A percentile compares a stretch with the other conserved stretches of the same genome.
Conservation (phyloP, 441 rosid species). For the Croton laevigatus region DNA sequence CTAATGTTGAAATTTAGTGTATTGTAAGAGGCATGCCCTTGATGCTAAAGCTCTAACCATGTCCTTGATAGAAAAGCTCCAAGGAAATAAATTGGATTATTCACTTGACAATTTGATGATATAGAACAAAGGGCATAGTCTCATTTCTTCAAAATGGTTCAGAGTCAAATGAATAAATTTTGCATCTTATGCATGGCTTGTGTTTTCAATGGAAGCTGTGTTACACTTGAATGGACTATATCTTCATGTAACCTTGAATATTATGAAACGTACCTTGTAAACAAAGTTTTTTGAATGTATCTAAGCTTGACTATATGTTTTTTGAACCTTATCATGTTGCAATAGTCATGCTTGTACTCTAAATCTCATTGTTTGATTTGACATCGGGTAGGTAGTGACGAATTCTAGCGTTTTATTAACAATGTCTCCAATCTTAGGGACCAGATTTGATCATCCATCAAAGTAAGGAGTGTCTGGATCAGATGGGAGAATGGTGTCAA, state of each 20-base stretch:
- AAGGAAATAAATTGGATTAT: background rate
- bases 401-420: slow-evolving; percentile 4
- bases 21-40: background rate
- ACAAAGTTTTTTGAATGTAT: background rate
- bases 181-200: background rate
- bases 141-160: background rate
- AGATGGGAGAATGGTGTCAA: slow-evolving; percentile 93
- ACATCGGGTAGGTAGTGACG: background rate
- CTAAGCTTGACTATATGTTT: background rate
- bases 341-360: background rate
- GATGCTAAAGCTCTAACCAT: background rate
- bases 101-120: background rate
- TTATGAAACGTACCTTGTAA: background rate
- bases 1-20: background rate
- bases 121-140: background rate
- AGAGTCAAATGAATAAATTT: background rate
- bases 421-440: slow-evolving; percentile 49
- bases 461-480: slow-evolving; percentile 63
- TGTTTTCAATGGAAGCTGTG: background rate
- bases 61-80: background rate
- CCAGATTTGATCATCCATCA: slow-evolving; percentile 91
- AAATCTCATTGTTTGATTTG: background rate
- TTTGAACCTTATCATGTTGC: slow-evolving; percentile 5
- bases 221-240: background rate
- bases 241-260: background rate